A percentile compares a stretch with the other conserved stretches of the same genome.
Conservation (phyloP, 2,329 filamentous ascomycete genomes). For the Neofusicoccum kwambonambiense region DNA sequence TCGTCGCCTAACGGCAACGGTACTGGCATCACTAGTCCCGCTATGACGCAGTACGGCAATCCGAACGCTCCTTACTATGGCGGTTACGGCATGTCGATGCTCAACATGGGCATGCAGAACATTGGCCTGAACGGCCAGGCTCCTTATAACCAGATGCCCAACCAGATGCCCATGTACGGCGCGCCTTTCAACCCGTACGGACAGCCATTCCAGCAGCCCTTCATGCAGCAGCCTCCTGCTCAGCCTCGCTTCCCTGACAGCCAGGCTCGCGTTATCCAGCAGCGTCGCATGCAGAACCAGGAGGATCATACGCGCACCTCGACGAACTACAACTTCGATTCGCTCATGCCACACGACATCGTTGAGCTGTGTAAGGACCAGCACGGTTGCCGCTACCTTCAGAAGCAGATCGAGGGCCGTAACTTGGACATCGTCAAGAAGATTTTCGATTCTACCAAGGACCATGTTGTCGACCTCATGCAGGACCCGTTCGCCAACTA, state of each 20-base stretch:
- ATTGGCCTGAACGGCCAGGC: slow-evolving; percentile 48
- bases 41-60: background rate
- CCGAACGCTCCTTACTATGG: slow-evolving; percentile 43
- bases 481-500: slow-evolving; percentile 96
- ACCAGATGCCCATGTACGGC: slow-evolving; percentile 23
- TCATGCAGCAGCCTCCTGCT: slow-evolving; percentile 35
- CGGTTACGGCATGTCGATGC: slow-evolving; percentile 59
- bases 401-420: slow-evolving; percentile 94
- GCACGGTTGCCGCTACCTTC: slow-evolving; percentile 92
- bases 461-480: slow-evolving; percentile 96
- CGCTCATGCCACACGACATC: slow-evolving; percentile 78
- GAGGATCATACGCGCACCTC: slow-evolving; percentile 71
- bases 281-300: slow-evolving; percentile 70
- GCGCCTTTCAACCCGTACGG: slow-evolving; percentile 17
- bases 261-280: slow-evolving; percentile 72
- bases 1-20: background rate
- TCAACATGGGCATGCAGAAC: slow-evolving; percentile 67
- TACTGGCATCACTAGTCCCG: background rate
- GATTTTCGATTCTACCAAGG: slow-evolving; percentile 92
- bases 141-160: slow-evolving; percentile 16
- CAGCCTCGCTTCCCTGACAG: slow-evolving; percentile 64
- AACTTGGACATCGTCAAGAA: slow-evolving; percentile 79
- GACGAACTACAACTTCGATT: slow-evolving; percentile 62
- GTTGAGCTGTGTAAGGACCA: slow-evolving; percentile 95
- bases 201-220: slow-evolving; percentile 23